Conservation (phyloP, 805 yeast genomes). For the Ogataea populi-albae region DNA sequence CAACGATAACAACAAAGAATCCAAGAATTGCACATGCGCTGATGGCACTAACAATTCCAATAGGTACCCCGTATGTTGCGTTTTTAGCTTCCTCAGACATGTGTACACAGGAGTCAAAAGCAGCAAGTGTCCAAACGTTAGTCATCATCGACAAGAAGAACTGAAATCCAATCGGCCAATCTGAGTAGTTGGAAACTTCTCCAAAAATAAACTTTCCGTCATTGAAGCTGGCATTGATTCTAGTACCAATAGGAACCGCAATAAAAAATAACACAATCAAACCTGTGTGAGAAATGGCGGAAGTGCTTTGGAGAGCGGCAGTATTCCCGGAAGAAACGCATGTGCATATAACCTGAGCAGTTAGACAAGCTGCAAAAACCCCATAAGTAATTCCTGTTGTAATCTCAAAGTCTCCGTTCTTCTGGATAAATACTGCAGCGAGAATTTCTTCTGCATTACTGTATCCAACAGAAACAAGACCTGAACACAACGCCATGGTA, state of each 20-base stretch:
- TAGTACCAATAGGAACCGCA: slow-evolving; percentile 62
- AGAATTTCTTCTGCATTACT: slow-evolving; percentile 61
- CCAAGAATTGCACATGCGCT: slow-evolving; percentile 58
- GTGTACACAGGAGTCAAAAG: slow-evolving; percentile 70
- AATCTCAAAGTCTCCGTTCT: slow-evolving; percentile 53
- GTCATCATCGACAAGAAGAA: slow-evolving; percentile 50
- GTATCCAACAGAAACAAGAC: slow-evolving; percentile 63
- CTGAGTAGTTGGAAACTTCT: slow-evolving; percentile 45
- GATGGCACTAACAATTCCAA: slow-evolving; percentile 61
- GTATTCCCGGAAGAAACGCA: slow-evolving; percentile 54
- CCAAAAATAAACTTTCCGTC: slow-evolving; percentile 56
- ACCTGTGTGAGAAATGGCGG: slow-evolving; percentile 52
- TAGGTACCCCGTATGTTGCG: slow-evolving; percentile 61
- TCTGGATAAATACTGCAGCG: slow-evolving; percentile 50
- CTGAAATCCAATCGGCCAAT: slow-evolving; percentile 62
- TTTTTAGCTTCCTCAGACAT: slow-evolving; percentile 69
- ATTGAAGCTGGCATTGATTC: slow-evolving; percentile 39
- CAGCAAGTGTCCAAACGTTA: slow-evolving; percentile 72
- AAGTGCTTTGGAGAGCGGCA: slow-evolving; percentile 57
- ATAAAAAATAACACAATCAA: slow-evolving; percentile 55
- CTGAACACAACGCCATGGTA: slow-evolving; percentile 63
- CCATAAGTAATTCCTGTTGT: slow-evolving; percentile 58
- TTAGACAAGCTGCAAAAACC: slow-evolving; percentile 58
- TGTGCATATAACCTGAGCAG: slow-evolving; percentile 52
- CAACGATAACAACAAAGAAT: slow-evolving; percentile 50